Evolutionary conservation across 441 rosid species (phyloP).

Genomic region (Erysimum cheiri): DNA sequence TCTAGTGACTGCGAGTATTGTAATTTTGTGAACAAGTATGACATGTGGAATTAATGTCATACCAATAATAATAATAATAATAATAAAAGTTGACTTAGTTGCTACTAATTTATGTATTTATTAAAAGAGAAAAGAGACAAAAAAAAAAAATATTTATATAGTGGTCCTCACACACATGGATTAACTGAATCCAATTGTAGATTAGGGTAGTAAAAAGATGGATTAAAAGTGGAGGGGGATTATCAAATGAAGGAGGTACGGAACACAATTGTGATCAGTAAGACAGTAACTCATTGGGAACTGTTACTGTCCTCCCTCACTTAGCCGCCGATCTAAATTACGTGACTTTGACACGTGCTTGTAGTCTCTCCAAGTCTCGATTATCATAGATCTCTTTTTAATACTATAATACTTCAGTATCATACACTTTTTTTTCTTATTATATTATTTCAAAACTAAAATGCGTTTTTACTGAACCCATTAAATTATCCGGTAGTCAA

Average conservation of each 20-base stretch:
- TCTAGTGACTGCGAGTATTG: conserved; percentile 1
- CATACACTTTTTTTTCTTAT: too few species aligned
- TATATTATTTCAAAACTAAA: too few species aligned
- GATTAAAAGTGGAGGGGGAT: conserved; percentile 12
- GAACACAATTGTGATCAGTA: conserved; percentile 17
- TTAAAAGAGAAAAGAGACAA: too few species aligned
- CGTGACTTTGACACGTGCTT: conserved; percentile 29
- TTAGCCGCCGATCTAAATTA: conserved; percentile 30
- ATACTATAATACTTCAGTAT: background rate
- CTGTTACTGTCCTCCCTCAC: conserved; percentile 23
- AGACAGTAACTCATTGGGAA: conserved; percentile 26
- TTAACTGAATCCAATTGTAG: background rate
- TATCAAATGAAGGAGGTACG: conserved; percentile 11
- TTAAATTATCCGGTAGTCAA: background rate
- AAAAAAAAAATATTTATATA: background rate
- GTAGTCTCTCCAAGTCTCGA: too few species aligned
- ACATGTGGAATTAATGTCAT: too few species aligned
- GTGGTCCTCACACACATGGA: conserved; percentile 16
- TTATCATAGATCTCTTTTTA: background rate
- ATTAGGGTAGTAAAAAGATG: conserved; percentile 1
- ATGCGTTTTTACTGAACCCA: background rate
- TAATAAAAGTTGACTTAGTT: too few species aligned
- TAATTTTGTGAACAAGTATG: conserved; percentile 6
- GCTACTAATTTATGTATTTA: too few species aligned
- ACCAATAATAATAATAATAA: too few species aligned